A percentile compares a stretch with the other conserved stretches of the same genome.
Conservation (phyloP, 495 filamentous ascomycete species). For the Penicillium daleae region DNA sequence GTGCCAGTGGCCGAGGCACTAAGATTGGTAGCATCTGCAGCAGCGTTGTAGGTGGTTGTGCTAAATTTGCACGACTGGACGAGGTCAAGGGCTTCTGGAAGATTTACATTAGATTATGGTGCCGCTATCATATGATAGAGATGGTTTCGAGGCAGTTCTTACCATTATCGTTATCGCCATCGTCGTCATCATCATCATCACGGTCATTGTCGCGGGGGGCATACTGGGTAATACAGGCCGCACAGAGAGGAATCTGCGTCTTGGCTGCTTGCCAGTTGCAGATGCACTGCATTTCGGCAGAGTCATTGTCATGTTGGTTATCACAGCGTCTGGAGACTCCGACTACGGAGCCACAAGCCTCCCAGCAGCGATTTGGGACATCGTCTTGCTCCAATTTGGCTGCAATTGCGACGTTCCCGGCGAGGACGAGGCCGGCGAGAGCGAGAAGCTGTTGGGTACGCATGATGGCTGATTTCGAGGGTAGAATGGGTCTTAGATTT, state of each 20-base stretch:
- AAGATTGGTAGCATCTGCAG: slow-evolving; percentile 25
- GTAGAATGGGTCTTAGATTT: slow-evolving; percentile 4
- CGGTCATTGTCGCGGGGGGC: slow-evolving; percentile 18
- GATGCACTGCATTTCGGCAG: slow-evolving; percentile 38
- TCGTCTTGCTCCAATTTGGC: slow-evolving; percentile 39
- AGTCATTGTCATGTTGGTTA: slow-evolving; percentile 32
- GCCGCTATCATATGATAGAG: not conserved
- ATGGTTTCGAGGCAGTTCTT: not conserved
- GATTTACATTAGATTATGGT: slow-evolving; percentile 7
- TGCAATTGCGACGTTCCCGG: slow-evolving; percentile 30
- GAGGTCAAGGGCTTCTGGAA: slow-evolving; percentile 40
- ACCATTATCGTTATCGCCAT: slow-evolving; percentile 28
- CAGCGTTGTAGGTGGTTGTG: slow-evolving; percentile 36
- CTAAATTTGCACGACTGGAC: slow-evolving; percentile 36
- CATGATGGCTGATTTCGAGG: slow-evolving; percentile 26
- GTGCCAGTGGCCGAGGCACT: slow-evolving; percentile 15
- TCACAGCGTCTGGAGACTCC: slow-evolving; percentile 34
- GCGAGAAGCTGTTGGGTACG: slow-evolving; percentile 31
- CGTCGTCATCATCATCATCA: slow-evolving; percentile 20
- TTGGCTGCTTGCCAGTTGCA: slow-evolving; percentile 35
- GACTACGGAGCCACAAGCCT: slow-evolving; percentile 34
- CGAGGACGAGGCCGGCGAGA: slow-evolving; percentile 34
- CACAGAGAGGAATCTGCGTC: slow-evolving; percentile 37
- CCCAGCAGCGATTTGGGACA: slow-evolving; percentile 39
- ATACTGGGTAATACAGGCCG: slow-evolving; percentile 43